These are phyloP conservation scores for Camellia lanceoleosa DNA, from an alignment of 148 eudicot genomes.

Conservation along the genomic window DNA sequence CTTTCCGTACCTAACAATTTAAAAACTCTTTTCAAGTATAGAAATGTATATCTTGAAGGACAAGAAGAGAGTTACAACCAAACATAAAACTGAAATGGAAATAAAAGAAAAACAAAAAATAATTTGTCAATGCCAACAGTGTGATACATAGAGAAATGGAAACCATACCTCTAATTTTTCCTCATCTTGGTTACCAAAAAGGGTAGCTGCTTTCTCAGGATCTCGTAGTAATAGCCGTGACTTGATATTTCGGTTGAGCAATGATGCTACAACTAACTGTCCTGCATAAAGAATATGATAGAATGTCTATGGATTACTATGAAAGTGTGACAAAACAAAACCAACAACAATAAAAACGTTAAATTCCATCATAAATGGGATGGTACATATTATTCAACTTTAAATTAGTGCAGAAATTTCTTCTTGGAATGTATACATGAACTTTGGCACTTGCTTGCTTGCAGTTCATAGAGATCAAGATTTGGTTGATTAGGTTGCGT, in stretches of 20 bases:
- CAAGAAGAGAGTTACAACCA: constrained; percentile 5
- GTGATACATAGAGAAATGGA: not conserved
- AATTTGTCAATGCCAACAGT: not conserved
- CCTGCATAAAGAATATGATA: constrained; percentile 39
- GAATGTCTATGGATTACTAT: not conserved
- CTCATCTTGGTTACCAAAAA: constrained; percentile 81
- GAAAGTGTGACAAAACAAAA: not conserved
- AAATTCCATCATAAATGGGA: not conserved
- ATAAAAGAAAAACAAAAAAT: not conserved
- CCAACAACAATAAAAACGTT: not conserved
- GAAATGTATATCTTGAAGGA: constrained; percentile 13
- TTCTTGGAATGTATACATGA: not conserved
- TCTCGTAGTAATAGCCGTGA: constrained; percentile 69
- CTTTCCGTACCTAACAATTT: constrained; percentile 62
- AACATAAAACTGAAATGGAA: not conserved
- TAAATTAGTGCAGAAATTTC: not conserved
- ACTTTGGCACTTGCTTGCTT: not conserved
- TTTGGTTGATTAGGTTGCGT: not conserved
- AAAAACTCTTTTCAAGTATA: constrained; percentile 26
- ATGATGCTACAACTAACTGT: constrained; percentile 85
- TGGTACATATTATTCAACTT: not conserved
- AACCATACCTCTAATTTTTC: constrained; percentile 62
- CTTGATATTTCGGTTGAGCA: constrained; percentile 69
- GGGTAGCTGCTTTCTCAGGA: constrained; percentile 73
- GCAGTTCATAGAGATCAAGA: not conserved